A percentile compares a stretch with the other conserved stretches of the same genome.
These are phyloP conservation scores for Cladosporium velox DNA, from an alignment of 2,329 filamentous ascomycete species.

Conservation along the genomic window DNA sequence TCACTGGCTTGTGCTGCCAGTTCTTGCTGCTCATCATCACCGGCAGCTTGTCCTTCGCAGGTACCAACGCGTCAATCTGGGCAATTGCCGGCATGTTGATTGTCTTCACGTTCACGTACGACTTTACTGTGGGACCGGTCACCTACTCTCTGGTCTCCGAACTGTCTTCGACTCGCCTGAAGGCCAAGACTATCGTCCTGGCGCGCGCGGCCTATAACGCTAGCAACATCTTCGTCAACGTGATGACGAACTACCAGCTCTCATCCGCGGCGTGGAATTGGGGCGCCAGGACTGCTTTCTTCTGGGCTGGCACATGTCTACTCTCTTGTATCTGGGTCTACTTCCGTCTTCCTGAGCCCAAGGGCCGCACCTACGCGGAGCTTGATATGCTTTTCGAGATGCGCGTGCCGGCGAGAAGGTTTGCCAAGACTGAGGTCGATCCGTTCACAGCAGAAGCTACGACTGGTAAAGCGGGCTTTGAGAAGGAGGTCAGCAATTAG, in stretches of 20 bases:
- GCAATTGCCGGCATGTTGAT: slow-evolving; percentile 22
- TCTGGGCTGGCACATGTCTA: slow-evolving; percentile 43
- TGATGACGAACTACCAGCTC: slow-evolving; percentile 16
- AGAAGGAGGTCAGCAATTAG: background rate
- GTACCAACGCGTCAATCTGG: slow-evolving; percentile 50
- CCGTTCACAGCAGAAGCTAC: slow-evolving; percentile 16
- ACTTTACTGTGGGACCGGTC: slow-evolving; percentile 32
- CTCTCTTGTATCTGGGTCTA: slow-evolving; percentile 43
- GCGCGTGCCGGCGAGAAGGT: slow-evolving; percentile 46
- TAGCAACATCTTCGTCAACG: slow-evolving; percentile 18
- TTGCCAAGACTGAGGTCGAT: slow-evolving; percentile 28
- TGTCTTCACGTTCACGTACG: slow-evolving; percentile 29
- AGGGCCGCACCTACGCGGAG: slow-evolving; percentile 56
- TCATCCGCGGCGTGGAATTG: slow-evolving; percentile 18
- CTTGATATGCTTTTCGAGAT: slow-evolving; percentile 57
- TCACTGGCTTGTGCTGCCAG: slow-evolving; percentile 70
- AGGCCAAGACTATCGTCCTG: slow-evolving; percentile 88
- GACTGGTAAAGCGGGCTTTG: background rate
- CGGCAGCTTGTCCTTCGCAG: slow-evolving; percentile 41
- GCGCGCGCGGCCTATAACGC: slow-evolving; percentile 64
- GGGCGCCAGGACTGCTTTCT: slow-evolving; percentile 27
- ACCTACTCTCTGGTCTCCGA: slow-evolving; percentile 13
- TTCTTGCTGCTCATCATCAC: slow-evolving; percentile 67
- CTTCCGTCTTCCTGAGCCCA: slow-evolving; percentile 57
- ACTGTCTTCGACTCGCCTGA: slow-evolving; percentile 70